These are phyloP conservation scores for Fusarium setosum DNA, from an alignment of 2,329 filamentous ascomycete genomes.

Conservation along the genomic window DNA sequence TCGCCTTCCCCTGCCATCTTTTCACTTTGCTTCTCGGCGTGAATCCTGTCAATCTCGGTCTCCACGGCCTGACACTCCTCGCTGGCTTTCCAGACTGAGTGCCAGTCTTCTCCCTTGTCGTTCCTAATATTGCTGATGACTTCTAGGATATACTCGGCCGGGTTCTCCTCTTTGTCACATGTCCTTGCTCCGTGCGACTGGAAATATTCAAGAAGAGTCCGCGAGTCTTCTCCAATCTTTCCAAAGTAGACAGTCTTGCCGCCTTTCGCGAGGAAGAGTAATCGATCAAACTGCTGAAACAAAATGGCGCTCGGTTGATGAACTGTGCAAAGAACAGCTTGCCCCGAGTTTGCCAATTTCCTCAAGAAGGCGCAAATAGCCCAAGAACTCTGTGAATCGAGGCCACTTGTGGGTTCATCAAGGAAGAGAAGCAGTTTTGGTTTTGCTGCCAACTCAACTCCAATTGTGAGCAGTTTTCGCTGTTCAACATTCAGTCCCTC, in stretches of 20 bases:
- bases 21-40: conserved; percentile 56
- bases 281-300: conserved; percentile 67
- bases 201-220: conserved; percentile 71
- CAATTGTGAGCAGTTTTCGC: conserved; percentile 71
- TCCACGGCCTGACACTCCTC: conserved; percentile 63
- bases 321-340: conserved; percentile 66
- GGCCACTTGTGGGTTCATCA: conserved; percentile 70
- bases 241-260: conserved; percentile 78
- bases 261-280: conserved; percentile 72
- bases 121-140: conserved; percentile 57
- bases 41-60: conserved; percentile 73
- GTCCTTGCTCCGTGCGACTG: conserved; percentile 70
- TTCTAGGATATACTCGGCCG: conserved; percentile 80
- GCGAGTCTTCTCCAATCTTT: conserved; percentile 70
- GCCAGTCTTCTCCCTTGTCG: conserved; percentile 68
- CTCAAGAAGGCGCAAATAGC: conserved; percentile 71
- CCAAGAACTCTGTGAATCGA: conserved; percentile 73
- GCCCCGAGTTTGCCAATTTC: conserved; percentile 67
- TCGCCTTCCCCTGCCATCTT: conserved; percentile 30
- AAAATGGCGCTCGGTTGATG: conserved; percentile 66
- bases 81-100: conserved; percentile 71
- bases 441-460: conserved; percentile 68
- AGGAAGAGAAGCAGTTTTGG: conserved; percentile 70
- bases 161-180: conserved; percentile 73
- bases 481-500: conserved; percentile 72